Conservation (phyloP, 768 basidiomycete genomes). For the Leccinum pellstonianum region DNA sequence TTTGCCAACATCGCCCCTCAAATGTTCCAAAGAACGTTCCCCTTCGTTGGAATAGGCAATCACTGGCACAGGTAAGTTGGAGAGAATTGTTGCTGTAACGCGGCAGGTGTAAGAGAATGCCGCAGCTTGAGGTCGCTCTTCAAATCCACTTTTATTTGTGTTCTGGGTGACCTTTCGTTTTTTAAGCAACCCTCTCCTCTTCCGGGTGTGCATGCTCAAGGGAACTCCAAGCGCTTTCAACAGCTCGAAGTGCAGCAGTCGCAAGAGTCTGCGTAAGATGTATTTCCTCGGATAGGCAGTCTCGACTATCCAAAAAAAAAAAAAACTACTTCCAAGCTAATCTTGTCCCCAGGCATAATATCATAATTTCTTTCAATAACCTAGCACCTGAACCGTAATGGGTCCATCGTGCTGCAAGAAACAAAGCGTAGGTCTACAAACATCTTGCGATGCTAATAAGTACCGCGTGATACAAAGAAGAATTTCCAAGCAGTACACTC, state of each 20-base stretch:
- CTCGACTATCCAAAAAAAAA: too few species aligned
- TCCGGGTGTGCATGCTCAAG: slow-evolving; percentile 3
- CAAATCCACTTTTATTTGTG: neutral
- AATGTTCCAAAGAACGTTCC: slow-evolving; percentile 29
- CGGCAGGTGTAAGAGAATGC: slow-evolving; percentile 44
- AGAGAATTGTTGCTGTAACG: slow-evolving; percentile 48
- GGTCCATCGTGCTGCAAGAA: too few species aligned
- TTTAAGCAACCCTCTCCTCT: slow-evolving; percentile 9
- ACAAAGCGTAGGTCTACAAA: too few species aligned
- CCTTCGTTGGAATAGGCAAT: slow-evolving; percentile 32
- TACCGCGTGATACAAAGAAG: too few species aligned
- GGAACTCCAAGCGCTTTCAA: slow-evolving; percentile 13
- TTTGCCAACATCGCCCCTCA: slow-evolving; percentile 26
- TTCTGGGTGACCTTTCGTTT: slow-evolving; percentile 14
- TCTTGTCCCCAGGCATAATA: too few species aligned
- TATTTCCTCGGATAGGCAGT: too few species aligned
- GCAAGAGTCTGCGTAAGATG: slow-evolving; percentile 7
- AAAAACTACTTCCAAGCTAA: too few species aligned
- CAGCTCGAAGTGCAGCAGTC: slow-evolving; percentile 16
- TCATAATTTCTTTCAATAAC: too few species aligned
- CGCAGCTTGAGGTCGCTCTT: slow-evolving; percentile 31
- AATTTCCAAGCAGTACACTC: too few species aligned
- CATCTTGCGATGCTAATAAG: too few species aligned
- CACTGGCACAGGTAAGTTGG: slow-evolving; percentile 47
- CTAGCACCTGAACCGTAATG: too few species aligned